Percentiles rank a stretch among this genome's conserved stretches.
Conservation (phyloP, 495 filamentous ascomycete genomes). For the Podospora anserina region DNA sequence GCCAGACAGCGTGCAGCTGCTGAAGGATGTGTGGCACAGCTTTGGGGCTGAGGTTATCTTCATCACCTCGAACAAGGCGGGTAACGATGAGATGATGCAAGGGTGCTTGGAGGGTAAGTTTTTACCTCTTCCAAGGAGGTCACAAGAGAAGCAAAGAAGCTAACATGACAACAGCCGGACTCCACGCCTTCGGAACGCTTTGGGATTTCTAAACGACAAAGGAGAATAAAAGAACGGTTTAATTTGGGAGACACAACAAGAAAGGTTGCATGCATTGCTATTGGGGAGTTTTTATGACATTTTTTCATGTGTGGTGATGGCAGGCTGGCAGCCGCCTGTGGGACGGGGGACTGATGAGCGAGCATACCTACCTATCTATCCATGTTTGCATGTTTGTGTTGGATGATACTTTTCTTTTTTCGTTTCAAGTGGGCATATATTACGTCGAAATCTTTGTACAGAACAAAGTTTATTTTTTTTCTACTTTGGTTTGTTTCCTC, state of each 20-base stretch:
- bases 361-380: background rate
- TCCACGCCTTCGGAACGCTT: conserved; percentile 46
- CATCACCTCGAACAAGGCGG: conserved; percentile 46
- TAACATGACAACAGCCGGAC: conserved; percentile 32
- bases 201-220: conserved; percentile 44
- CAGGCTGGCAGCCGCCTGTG: background rate
- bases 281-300: conserved; percentile 1
- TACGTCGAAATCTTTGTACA: background rate
- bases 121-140: background rate
- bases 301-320: background rate
- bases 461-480: background rate
- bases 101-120: conserved; percentile 41
- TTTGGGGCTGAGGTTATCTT: conserved; percentile 49
- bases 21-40: conserved; percentile 42
- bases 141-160: background rate
- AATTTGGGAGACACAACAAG: background rate
- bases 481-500: background rate
- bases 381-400: background rate
- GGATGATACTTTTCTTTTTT: background rate
- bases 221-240: background rate
- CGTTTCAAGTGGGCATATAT: background rate
- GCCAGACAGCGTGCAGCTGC: conserved; percentile 41
- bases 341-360: background rate
- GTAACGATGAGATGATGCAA: conserved; percentile 49
- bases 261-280: background rate